These are phyloP conservation scores for Noccaea bulbosa DNA, from an alignment of 345 rosid genomes.

Conservation along the genomic window DNA sequence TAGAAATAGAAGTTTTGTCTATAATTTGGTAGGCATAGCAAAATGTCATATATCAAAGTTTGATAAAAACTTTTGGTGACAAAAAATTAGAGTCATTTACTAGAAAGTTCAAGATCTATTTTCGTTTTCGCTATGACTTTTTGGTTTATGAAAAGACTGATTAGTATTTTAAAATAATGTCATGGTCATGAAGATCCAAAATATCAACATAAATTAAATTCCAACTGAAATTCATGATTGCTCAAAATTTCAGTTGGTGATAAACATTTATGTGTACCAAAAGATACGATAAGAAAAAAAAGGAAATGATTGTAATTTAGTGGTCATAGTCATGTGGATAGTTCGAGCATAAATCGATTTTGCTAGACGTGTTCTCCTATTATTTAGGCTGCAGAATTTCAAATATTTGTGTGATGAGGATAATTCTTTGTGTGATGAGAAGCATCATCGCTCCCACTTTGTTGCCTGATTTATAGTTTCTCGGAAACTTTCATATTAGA, in stretches of 20 bases:
- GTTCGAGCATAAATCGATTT: not conserved
- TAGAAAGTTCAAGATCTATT: conserved; percentile 3
- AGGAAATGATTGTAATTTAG: not conserved
- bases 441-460: not conserved
- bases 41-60: conserved; percentile 2
- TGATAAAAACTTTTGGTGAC: not conserved
- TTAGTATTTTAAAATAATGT: conserved; percentile 7
- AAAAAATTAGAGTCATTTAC: not conserved
- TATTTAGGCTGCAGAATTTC: not conserved
- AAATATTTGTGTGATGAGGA: not conserved
- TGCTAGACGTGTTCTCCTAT: not conserved
- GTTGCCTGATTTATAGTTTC: conserved; percentile 14
- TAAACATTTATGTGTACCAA: not conserved
- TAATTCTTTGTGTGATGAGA: not conserved
- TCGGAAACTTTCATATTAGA: not conserved
- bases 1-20: conserved; percentile 11
- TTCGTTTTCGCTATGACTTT: conserved; percentile 24
- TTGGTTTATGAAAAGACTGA: conserved; percentile 21
- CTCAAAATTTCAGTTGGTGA: not conserved
- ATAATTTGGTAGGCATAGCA: not conserved
- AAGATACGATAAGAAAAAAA: not conserved
- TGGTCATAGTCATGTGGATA: not conserved
- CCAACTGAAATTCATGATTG: conserved; percentile 5
- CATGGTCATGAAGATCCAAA: conserved; percentile 25
- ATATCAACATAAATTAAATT: conserved; percentile 14